These are phyloP conservation scores for Lathyrus sativus DNA, from an alignment of 306 rosid species.

Conservation along the genomic window DNA sequence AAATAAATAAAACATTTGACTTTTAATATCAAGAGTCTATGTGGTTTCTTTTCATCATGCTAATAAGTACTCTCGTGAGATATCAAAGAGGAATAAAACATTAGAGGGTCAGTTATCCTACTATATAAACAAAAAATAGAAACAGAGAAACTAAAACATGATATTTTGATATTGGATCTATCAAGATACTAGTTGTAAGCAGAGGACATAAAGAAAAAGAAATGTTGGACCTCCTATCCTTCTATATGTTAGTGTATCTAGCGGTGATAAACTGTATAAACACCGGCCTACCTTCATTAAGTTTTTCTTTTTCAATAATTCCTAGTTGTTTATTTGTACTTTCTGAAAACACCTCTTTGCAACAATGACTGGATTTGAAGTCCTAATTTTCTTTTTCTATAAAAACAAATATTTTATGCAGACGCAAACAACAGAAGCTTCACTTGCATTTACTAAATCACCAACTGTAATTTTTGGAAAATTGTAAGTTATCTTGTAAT, in stretches of 20 bases:
- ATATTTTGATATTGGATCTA: not conserved
- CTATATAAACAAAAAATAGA: not conserved
- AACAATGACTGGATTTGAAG: not conserved
- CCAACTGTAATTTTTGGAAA: not conserved
- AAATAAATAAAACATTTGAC: slow-evolving; percentile 14
- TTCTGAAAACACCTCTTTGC: not conserved
- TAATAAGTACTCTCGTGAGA: slow-evolving; percentile 1
- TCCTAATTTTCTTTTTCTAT: not conserved
- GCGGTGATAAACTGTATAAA: not conserved
- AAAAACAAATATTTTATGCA: not conserved
- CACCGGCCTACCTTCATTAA: not conserved
- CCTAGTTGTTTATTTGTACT: not conserved
- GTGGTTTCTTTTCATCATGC: slow-evolving; percentile 10
- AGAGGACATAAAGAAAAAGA: not conserved
- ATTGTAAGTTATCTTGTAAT: not conserved
- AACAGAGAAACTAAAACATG: not conserved
- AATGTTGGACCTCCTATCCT: not conserved
- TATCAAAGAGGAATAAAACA: slow-evolving; percentile 16
- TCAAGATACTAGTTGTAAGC: not conserved
- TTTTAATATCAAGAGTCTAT: slow-evolving; percentile 24
- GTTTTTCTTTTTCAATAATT: not conserved
- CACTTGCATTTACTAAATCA: slow-evolving; percentile 5
- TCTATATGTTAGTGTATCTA: not conserved
- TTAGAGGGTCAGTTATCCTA: not conserved
- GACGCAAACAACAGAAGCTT: not conserved